A percentile compares a stretch with the other conserved stretches of the same genome.
These are phyloP conservation scores for Acrocalymma vagum DNA, from an alignment of 2,329 filamentous ascomycete genomes.

Conservation along the genomic window DNA sequence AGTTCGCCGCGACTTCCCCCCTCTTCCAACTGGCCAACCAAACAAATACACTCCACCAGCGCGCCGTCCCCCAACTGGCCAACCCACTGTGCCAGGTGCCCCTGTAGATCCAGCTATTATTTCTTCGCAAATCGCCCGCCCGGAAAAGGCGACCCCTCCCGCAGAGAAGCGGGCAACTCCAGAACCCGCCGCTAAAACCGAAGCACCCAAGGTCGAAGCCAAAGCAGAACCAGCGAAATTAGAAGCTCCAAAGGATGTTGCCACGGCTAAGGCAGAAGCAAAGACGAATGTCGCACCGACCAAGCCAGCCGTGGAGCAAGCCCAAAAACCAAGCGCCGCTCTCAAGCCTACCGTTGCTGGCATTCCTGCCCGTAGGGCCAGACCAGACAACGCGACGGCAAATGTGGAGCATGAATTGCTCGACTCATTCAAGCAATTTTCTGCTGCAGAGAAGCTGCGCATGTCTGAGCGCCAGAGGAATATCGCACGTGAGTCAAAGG, in stretches of 20 bases:
- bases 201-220: slow-evolving; percentile 14
- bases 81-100: slow-evolving; percentile 77
- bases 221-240: slow-evolving; percentile 27
- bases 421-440: slow-evolving; percentile 71
- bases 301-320: slow-evolving; percentile 32
- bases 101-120: slow-evolving; percentile 91
- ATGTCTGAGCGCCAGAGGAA: slow-evolving; percentile 64
- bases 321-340: slow-evolving; percentile 37
- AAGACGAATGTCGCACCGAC: slow-evolving; percentile 24
- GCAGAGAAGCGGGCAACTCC: slow-evolving; percentile 25
- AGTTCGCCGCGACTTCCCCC: slow-evolving; percentile 77
- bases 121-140: slow-evolving; percentile 75
- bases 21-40: slow-evolving; percentile 66
- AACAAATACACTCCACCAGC: slow-evolving; percentile 93
- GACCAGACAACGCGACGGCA: slow-evolving; percentile 63
- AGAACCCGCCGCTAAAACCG: slow-evolving; percentile 27
- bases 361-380: slow-evolving; percentile 46
- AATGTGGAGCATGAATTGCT: slow-evolving; percentile 69
- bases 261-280: too few relatives aligned
- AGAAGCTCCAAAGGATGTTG: slow-evolving; percentile 19
- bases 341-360: slow-evolving; percentile 37
- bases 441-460: slow-evolving; percentile 67
- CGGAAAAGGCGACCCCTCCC: slow-evolving; percentile 42
- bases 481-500: slow-evolving; percentile 76
- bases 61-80: slow-evolving; percentile 77